A percentile compares a stretch with the other conserved stretches of the same genome.
Evolutionary conservation across 306 rosid species (phyloP).

Genomic region (Pterocarpus santalinus): DNA sequence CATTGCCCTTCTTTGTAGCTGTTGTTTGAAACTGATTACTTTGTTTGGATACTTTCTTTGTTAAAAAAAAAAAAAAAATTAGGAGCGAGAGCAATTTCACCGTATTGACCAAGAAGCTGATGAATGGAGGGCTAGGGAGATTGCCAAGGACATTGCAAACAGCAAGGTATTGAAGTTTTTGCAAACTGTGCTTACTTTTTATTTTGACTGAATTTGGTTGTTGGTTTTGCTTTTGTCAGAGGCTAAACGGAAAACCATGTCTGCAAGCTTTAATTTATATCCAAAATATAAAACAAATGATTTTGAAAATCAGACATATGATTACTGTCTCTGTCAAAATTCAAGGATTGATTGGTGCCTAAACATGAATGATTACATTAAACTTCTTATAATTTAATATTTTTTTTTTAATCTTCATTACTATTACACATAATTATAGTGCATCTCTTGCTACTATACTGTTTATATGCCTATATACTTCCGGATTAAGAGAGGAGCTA

Average conservation of each 20-base stretch:
- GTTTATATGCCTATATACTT: constrained; percentile 23
- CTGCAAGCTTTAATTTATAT: constrained; percentile 5
- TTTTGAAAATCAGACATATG: constrained; percentile 30
- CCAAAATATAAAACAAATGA: not conserved
- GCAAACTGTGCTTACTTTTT: not conserved
- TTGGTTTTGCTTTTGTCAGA: not conserved
- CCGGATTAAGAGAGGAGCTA: constrained; percentile 13
- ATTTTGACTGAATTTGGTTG: not conserved
- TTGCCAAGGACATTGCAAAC: constrained; percentile 83
- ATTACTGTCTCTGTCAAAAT: not conserved
- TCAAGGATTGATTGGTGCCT: constrained; percentile 8
- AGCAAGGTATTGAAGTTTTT: constrained; percentile 64
- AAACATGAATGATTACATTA: not conserved
- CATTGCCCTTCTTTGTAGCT: not conserved
- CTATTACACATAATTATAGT: not conserved
- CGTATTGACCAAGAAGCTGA: constrained; percentile 82
- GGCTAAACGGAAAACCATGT: constrained; percentile 7
- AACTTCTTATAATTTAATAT: not conserved
- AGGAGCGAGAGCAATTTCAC: constrained; percentile 70
- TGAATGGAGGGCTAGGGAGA: constrained; percentile 91
- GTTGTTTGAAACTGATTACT: constrained; percentile 4
- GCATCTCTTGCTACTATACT: not conserved
- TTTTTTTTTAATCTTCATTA: not conserved
- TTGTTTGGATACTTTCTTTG: constrained; percentile 30
- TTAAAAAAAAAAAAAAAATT: constrained; percentile 38